Conservation (phyloP, 2,329 filamentous ascomycete species). For the Aphanocladium album region DNA sequence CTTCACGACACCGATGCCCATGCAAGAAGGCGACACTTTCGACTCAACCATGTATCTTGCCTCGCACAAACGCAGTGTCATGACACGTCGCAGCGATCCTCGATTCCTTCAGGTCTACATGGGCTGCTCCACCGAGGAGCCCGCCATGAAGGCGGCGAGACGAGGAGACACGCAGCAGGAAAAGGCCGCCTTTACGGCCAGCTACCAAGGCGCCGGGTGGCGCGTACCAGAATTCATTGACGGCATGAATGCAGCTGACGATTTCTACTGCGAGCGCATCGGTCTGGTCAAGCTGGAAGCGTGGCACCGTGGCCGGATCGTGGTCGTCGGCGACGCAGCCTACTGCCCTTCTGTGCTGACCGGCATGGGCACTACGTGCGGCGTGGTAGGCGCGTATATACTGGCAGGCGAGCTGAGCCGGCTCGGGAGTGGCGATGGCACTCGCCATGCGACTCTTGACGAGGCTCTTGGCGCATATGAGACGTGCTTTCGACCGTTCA, state of each 20-base stretch:
- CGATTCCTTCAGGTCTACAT: conserved; percentile 35
- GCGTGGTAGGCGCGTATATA: conserved; percentile 48
- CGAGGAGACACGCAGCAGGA: conserved; percentile 31
- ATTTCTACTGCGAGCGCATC: conserved; percentile 43
- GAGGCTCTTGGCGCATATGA: conserved; percentile 40
- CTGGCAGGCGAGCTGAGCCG: conserved; percentile 48
- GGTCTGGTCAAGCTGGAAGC: conserved; percentile 39
- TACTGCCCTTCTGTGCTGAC: conserved; percentile 44
- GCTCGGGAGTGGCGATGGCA: conserved; percentile 19
- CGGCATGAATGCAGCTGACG: conserved; percentile 32
- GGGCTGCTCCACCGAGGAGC: conserved; percentile 20
- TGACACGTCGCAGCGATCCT: conserved; percentile 35
- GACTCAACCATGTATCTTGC: conserved; percentile 34
- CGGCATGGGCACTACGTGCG: conserved; percentile 47
- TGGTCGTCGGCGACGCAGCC: conserved; percentile 50
- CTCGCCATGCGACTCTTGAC: conserved; percentile 15
- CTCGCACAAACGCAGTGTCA: conserved; percentile 30
- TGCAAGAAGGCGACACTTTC: conserved; percentile 21
- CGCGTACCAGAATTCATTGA: conserved; percentile 34
- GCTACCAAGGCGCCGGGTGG: conserved; percentile 41
- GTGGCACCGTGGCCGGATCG: conserved; percentile 43
- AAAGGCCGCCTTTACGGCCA: conserved; percentile 33
- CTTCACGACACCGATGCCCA: conserved; percentile 27
- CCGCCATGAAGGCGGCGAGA: conserved; percentile 14
- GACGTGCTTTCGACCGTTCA: conserved; percentile 37